Evolutionary conservation across 2,329 filamentous ascomycete genomes (phyloP), one percentile per base, ranked within the genome.

Genomic region (Herpotrichia juniperi): DNA sequence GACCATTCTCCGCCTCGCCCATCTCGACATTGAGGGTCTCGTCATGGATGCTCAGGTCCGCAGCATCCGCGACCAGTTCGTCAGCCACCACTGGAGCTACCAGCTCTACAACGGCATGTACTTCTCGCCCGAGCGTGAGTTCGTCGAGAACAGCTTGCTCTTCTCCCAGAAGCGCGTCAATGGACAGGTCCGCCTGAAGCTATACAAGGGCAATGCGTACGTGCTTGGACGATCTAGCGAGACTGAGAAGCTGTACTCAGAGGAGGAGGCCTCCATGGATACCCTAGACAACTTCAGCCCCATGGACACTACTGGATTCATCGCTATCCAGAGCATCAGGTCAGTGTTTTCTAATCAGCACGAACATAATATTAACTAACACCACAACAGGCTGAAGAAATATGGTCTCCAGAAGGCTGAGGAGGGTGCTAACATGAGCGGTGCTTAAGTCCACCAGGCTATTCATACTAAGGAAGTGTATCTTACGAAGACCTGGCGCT

Each of bases 111-210:
- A 87, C 72, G 84, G 84, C 62, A 78, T 86, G 60, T 85, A 86
- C 81, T 89, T 89, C 78, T 87, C 84, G 12, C 86, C 87, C 26
- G 87, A 89, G 76, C 84, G 86, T 53, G 86, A 88, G 73, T 89
- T 88, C 76, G 78, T 89, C 50, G 85, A 92, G 76, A 81, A 85
- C 68, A 82, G 82, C 63, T 50, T 74, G 55, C 28, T 73, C 32
- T 73, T 72, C 62, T 72, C 68, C 12, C 73, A 75, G 68, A 67
- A 64, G 50, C 66, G 70, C 34, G 72, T 75, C 45, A 75, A 76
- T 51, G 74, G 74, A 32, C 74, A 76, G 66, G 87, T 90, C 55
- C 78, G 86, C 58, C 80, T 84, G 72, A 81, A 82, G 51, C 78
- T 79, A 57, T 89, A 87, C 81, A 89, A 89, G 84, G 87, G 89